Evolutionary conservation across 306 rosid species (phyloP).

Genomic region (Casuarina equisetifolia): DNA sequence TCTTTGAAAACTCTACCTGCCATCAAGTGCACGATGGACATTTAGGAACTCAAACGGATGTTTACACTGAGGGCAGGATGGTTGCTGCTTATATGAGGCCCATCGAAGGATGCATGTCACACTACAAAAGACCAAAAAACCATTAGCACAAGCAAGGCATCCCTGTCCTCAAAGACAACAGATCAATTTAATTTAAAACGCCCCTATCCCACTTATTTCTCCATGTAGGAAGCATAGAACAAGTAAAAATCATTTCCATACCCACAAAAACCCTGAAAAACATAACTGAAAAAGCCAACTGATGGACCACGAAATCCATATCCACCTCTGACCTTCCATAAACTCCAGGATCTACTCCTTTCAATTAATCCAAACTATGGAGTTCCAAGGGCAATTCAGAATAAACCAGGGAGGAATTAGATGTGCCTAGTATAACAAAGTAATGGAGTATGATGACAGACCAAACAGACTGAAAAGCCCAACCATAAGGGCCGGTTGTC

Average conservation of each 20-base stretch:
- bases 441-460: no score
- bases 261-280: neutral
- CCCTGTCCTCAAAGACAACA: neutral
- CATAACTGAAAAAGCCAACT: neutral
- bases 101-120: constrained; percentile 91
- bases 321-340: neutral
- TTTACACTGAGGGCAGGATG: constrained; percentile 92
- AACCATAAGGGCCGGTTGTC: no score
- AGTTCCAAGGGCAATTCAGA: neutral
- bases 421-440: no score
- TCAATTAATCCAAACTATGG: neutral
- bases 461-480: no score
- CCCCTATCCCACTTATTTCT: neutral
- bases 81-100: constrained; percentile 69
- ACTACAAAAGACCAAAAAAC: constrained; percentile 41
- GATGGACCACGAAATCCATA: neutral
- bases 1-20: constrained; percentile 50
- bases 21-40: constrained; percentile 95
- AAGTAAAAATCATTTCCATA: neutral
- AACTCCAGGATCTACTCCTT: neutral
- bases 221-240: neutral
- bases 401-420: no score
- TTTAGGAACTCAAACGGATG: constrained; percentile 75
- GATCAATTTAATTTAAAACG: neutral
- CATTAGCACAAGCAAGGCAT: neutral